Base-by-base conservation (phyloP, 805 yeast genomes). In the Phaffomyces opuntiae region DNA sequence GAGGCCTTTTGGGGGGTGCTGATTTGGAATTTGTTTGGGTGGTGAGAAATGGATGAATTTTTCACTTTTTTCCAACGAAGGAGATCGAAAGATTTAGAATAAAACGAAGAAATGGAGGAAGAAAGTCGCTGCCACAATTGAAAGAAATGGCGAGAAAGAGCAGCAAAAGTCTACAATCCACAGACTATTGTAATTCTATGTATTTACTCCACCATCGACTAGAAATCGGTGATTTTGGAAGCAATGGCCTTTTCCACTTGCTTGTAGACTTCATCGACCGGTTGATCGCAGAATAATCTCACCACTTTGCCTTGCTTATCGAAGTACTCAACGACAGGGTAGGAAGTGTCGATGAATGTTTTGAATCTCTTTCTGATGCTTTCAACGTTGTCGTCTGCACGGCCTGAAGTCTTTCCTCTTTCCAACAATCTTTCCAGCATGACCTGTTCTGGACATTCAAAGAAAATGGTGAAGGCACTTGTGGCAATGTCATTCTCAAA, bases 391-490 rank as follows among this genome's bases (percentile, higher is more conserved):
- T 91, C 99, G 64, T 91, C 99, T 26, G 85, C 63, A 63, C 99
- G 81, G 32, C 99, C 99, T 58, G 93, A 82, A 13, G 96, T 91
- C 71, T 91, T 85, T 29, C 96, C 96, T 66, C 99, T 80, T 65
- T 88, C 86, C 49, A 91, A 69, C 51, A 91, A 74, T 63, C 99
- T 81, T 53, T 77, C 68, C 53, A 89, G 72, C 97, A 91, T 90
- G 45, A 87, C 85, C 36, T 68, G 60, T 64, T 85, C 93, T 1
- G 91, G 87, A 63, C 95, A 86, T 53, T 85, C 89, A 59, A 86
- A 86, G 66, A 82, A 86, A 37, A 86, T 69, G 2, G 86, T 80
- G 65, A 83, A 77, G 25, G 79, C 71, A 51, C 87, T 83, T 64
- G 74, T 83, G 57, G 80, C 93, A 56, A 81, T 73, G 60, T 78